Evolutionary conservation across 1,139 yeast genomes (phyloP).

Genomic region (Geotrichum histeridarum): DNA sequence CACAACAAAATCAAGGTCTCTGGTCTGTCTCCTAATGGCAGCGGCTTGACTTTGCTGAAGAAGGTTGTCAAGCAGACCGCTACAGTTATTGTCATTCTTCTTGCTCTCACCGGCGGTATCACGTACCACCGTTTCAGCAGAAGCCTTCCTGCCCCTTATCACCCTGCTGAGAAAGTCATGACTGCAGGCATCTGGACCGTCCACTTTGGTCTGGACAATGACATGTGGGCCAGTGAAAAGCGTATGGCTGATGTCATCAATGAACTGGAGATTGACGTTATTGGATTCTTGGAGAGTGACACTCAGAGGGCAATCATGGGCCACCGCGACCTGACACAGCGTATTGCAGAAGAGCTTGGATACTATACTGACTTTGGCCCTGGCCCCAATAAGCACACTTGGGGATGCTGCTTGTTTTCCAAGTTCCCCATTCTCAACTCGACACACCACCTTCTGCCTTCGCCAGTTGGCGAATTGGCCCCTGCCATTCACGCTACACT

Average conservation of each 20-base stretch:
- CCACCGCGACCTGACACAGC: constrained; percentile 87
- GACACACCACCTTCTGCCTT: constrained; percentile 84
- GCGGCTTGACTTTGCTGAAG: constrained; percentile 26
- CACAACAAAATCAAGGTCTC: constrained; percentile 25
- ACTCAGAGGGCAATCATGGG: constrained; percentile 94
- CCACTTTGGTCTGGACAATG: constrained; percentile 94
- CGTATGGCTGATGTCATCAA: constrained; percentile 78
- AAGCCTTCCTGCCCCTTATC: constrained; percentile 62
- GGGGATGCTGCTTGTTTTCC: constrained; percentile 93
- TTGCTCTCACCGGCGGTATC: constrained; percentile 39
- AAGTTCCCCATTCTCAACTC: constrained; percentile 90
- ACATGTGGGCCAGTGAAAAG: constrained; percentile 95
- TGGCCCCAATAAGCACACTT: constrained; percentile 94
- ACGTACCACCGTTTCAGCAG: constrained; percentile 58
- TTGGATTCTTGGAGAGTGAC: constrained; percentile 87
- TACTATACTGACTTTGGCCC: constrained; percentile 97
- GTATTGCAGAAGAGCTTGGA: constrained; percentile 84
- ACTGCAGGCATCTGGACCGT: constrained; percentile 98
- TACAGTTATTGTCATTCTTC: constrained; percentile 28
- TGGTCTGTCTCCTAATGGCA: constrained; percentile 21
- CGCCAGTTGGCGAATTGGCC: constrained; percentile 96
- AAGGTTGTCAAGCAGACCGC: constrained; percentile 30
- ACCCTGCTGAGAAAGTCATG: constrained; percentile 66
- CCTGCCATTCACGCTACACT: constrained; percentile 97
- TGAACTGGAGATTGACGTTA: constrained; percentile 84